Conservation (phyloP, 2,329 filamentous ascomycete species). For the Hymenoscyphus occultus region DNA sequence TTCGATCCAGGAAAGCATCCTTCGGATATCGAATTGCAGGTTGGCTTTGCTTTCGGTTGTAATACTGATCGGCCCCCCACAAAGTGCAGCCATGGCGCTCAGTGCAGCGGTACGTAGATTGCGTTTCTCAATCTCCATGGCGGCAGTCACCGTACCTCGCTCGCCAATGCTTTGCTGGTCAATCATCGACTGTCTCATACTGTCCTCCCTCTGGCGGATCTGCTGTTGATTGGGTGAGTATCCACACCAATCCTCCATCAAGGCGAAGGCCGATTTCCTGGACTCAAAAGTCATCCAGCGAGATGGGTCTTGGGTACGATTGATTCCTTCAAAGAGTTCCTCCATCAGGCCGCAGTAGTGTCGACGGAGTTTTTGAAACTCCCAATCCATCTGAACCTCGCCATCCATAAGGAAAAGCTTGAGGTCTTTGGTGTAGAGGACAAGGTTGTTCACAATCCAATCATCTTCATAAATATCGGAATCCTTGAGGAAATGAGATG, state of each 20-base stretch:
- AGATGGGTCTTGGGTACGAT: slow-evolving; percentile 76
- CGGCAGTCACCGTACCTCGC: slow-evolving; percentile 75
- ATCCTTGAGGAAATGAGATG: slow-evolving; percentile 80
- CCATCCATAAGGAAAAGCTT: slow-evolving; percentile 93
- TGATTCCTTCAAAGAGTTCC: slow-evolving; percentile 87
- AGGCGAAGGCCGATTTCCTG: slow-evolving; percentile 86
- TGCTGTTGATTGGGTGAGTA: slow-evolving; percentile 89
- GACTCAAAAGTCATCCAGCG: slow-evolving; percentile 98
- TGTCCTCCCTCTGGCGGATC: slow-evolving; percentile 78
- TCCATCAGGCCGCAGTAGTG: slow-evolving; percentile 95
- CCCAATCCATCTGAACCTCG: slow-evolving; percentile 91
- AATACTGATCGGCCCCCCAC: slow-evolving; percentile 79
- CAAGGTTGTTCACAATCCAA: slow-evolving; percentile 85
- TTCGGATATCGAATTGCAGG: slow-evolving; percentile 85
- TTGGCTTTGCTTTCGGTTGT: slow-evolving; percentile 84
- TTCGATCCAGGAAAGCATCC: slow-evolving; percentile 94
- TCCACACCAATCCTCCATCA: slow-evolving; percentile 99
- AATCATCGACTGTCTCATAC: slow-evolving; percentile 80
- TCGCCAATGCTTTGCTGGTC: slow-evolving; percentile 73
- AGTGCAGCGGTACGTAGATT: slow-evolving; percentile 87
- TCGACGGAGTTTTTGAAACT: slow-evolving; percentile 84
- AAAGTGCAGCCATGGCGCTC: slow-evolving; percentile 92
- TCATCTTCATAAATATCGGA: slow-evolving; percentile 79
- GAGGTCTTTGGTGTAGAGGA: slow-evolving; percentile 85
- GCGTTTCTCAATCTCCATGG: slow-evolving; percentile 95